These are phyloP conservation scores for Lablab purpureus DNA, from an alignment of 306 rosid species.

Conservation along the genomic window DNA sequence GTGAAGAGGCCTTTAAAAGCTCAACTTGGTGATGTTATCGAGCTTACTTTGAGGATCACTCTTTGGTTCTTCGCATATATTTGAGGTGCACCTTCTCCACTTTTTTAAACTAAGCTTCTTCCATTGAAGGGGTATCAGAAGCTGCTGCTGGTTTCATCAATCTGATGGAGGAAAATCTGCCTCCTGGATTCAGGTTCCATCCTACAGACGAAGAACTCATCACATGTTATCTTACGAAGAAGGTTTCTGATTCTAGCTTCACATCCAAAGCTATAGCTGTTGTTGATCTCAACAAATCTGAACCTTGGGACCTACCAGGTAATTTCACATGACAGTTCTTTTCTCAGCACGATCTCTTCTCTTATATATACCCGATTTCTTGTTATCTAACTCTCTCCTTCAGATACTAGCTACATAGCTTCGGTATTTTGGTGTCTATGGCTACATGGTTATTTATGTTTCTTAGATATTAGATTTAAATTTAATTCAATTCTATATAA, in stretches of 20 bases:
- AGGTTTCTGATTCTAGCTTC: slow-evolving; percentile 76
- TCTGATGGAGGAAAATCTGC: slow-evolving; percentile 76
- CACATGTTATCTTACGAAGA: slow-evolving; percentile 68
- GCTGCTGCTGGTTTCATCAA: neutral
- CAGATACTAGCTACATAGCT: neutral
- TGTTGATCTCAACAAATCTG: slow-evolving; percentile 93
- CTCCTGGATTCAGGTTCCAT: slow-evolving; percentile 95
- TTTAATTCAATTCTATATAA: too few relatives aligned
- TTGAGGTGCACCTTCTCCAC: slow-evolving; percentile 17
- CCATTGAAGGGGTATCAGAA: neutral
- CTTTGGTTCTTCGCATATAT: slow-evolving; percentile 9
- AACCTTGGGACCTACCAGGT: slow-evolving; percentile 99
- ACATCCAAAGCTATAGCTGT: slow-evolving; percentile 72
- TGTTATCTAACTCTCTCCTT: neutral
- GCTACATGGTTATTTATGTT: slow-evolving; percentile 2
- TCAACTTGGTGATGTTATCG: slow-evolving; percentile 47
- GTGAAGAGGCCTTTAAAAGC: slow-evolving; percentile 52
- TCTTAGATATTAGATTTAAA: too few relatives aligned
- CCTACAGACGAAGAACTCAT: slow-evolving; percentile 97
- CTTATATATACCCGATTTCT: neutral
- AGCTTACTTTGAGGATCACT: slow-evolving; percentile 44
- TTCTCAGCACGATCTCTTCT: neutral
- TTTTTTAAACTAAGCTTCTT: slow-evolving; percentile 3
- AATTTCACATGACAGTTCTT: neutral
- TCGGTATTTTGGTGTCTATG: neutral